Base-by-base conservation (phyloP, 768 basidiomycete genomes). In the Plicaturopsis crispa region DNA sequence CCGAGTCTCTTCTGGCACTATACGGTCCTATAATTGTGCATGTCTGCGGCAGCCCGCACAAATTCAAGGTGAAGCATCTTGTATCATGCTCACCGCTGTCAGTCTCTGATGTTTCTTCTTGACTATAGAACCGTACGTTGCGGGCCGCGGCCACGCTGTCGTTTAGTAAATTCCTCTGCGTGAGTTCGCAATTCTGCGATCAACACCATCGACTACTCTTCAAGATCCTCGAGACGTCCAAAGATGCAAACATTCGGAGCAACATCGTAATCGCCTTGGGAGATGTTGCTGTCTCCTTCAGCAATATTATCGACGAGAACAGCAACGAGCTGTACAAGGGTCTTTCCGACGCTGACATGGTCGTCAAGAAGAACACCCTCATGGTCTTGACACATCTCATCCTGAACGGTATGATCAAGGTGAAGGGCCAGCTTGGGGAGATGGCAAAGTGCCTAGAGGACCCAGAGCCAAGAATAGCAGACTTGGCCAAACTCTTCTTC, bases 371-470 rank as follows among this genome's bases (percentile, higher is more conserved):
- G 72, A 98, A 98, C 62, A 96, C 94, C 24, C 73, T 99, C 32
- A 98, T 98, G 94, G 96, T 98, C 21, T 70, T 98, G 40, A 94
- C 92, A 8, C 91, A 97, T 57, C 64, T 99, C 43, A 98, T 98
- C 54, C 64, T 99, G 44, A 97, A 97, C 51, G 94, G 94, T 2
- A 97, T 98, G 96, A 87, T 99, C 72, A 99, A 98, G 61, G 93
- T 98, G 49, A 98, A 99, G 62, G 96, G 96, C 2, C 94, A 99
- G 56, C 70, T 99, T 5, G 96, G 96, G 13, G 96, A 99, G 70
- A 98, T 99, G 94, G 96, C 94, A n/a, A 98, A 99, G 61, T 98
- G 96, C 55, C 63, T 98, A 5, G 92, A 97, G 62, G 94, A 98
- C 58, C 69, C 75, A 17, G 94, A 97, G 41, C 70, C 70, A 33